phyloP scores from a whole-genome alignment of 805 yeast species.

The Candida anglica region DNA sequence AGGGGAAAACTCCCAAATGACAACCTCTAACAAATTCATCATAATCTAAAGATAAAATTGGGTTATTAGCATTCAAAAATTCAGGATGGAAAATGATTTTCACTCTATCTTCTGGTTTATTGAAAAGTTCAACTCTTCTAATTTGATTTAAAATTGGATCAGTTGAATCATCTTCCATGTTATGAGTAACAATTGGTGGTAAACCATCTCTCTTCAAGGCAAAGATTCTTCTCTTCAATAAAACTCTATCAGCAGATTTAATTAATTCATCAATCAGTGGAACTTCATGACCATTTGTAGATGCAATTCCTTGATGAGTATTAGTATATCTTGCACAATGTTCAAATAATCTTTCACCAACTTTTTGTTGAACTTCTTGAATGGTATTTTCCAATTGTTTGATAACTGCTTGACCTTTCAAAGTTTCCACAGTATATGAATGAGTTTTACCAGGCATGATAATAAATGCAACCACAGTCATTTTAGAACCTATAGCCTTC shows the following conservation, averaged over 20 bases:
- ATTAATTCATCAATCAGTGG: conserved; percentile 81
- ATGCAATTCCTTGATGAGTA: conserved; percentile 35
- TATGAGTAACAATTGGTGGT: conserved; percentile 96
- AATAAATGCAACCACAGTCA: conserved; percentile 93
- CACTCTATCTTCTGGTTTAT: conserved; percentile 84
- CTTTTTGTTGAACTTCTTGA: conserved; percentile 77
- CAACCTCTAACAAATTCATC: conserved; percentile 98
- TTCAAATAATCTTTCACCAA: conserved; percentile 85
- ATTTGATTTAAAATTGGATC: conserved; percentile 93
- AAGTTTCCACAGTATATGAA: conserved; percentile 92
- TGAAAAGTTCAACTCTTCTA: conserved; percentile 87
- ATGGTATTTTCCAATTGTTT: conserved; percentile 87
- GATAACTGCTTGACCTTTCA: conserved; percentile 94
- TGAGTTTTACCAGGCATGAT: conserved; percentile 97
- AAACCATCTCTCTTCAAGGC: conserved; percentile 85
- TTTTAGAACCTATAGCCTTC: conserved; percentile 76
- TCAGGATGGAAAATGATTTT: conserved; percentile 98
- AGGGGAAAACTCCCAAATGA: conserved; percentile 97
- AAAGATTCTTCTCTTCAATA: conserved; percentile 85
- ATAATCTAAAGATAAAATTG: conserved; percentile 87
- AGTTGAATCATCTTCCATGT: conserved; percentile 86
- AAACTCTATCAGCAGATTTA: conserved; percentile 81
- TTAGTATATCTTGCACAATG: conserved; percentile 71
- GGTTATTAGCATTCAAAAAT: conserved; percentile 90
- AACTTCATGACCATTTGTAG: conserved; percentile 52